These are phyloP conservation scores for Candolleomyces efflorescens DNA, from an alignment of 768 basidiomycete species.

Conservation along the genomic window DNA sequence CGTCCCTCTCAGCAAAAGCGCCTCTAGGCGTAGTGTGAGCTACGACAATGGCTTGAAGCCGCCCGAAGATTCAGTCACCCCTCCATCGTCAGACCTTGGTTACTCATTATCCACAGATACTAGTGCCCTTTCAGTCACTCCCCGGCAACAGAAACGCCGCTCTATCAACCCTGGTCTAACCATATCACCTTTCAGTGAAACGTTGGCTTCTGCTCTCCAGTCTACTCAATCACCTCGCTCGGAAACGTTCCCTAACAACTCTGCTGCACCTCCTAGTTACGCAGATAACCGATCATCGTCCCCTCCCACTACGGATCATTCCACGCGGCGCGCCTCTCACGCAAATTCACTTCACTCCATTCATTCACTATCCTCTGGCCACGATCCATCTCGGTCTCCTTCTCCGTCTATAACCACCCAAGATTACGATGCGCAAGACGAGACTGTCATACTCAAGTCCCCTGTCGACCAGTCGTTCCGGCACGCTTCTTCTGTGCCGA, in stretches of 20 bases:
- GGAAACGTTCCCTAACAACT: constrained; percentile 20
- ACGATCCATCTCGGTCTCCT: constrained; percentile 23
- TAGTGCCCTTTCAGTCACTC: constrained; percentile 32
- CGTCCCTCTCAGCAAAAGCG: constrained; percentile 22
- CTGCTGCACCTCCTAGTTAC: constrained; percentile 20
- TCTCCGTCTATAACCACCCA: constrained; percentile 32
- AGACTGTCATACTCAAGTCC: constrained; percentile 35
- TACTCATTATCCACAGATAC: constrained; percentile 10
- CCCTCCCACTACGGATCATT: background rate
- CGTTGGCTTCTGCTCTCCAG: constrained; percentile 13
- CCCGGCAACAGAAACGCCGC: constrained; percentile 39
- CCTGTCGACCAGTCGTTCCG: constrained; percentile 12
- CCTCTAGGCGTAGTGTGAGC: constrained; percentile 32
- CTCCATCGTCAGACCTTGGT: constrained; percentile 10
- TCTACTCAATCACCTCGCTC: constrained; percentile 28
- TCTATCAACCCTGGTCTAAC: constrained; percentile 46
- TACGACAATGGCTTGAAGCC: constrained; percentile 44
- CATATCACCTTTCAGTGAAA: constrained; percentile 28
- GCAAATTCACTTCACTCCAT: constrained; percentile 23
- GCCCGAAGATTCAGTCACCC: constrained; percentile 18
- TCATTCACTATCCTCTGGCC: constrained; percentile 21
- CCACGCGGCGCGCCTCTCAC: constrained; percentile 25
- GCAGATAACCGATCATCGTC: background rate
- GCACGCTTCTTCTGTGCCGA: constrained; percentile 13
- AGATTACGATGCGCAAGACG: constrained; percentile 31